Evolutionary conservation across 2,329 filamentous ascomycete genomes (phyloP).

Genomic region (Bipolaris gigantea): DNA sequence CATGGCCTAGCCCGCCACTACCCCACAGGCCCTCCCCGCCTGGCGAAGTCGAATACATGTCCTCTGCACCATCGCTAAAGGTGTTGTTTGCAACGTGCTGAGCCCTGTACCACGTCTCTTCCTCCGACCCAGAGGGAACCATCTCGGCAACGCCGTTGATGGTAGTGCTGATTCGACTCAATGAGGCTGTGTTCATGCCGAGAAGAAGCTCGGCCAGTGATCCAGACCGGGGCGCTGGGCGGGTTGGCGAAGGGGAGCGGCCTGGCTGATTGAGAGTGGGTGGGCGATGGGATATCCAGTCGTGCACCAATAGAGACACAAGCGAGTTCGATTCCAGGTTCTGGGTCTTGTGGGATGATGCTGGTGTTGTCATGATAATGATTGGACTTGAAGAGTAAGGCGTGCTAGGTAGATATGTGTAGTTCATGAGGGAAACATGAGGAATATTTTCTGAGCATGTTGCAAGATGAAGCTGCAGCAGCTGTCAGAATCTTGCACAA

Average conservation of each 20-base stretch:
- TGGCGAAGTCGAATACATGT: constrained; percentile 34
- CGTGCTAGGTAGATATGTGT: constrained; percentile 82
- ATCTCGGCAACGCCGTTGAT: constrained; percentile 87
- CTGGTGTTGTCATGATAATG: constrained; percentile 90
- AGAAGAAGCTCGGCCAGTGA: constrained; percentile 81
- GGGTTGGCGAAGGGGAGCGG: constrained; percentile 64
- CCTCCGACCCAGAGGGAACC: constrained; percentile 70
- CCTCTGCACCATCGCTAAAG: constrained; percentile 57
- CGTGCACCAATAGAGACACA: constrained; percentile 93
- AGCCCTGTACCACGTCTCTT: constrained; percentile 81
- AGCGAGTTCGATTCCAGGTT: constrained; percentile 84
- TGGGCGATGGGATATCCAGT: constrained; percentile 94
- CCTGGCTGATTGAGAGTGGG: constrained; percentile 63
- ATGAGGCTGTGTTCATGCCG: constrained; percentile 85
- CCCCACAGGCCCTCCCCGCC: constrained; percentile 50
- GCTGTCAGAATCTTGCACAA: constrained; percentile 6
- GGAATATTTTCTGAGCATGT: constrained; percentile 82
- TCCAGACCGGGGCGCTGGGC: constrained; percentile 57
- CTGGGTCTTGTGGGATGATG: constrained; percentile 74
- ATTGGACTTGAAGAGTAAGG: constrained; percentile 67
- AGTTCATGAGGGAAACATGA: constrained; percentile 97
- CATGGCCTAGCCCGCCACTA: constrained; percentile 47
- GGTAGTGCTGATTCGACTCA: constrained; percentile 87
- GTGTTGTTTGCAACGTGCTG: constrained; percentile 91
- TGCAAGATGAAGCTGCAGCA: constrained; percentile 81